Conservation (phyloP, 2,329 filamentous ascomycete species). For the Zymoseptoria pseudotritici region DNA sequence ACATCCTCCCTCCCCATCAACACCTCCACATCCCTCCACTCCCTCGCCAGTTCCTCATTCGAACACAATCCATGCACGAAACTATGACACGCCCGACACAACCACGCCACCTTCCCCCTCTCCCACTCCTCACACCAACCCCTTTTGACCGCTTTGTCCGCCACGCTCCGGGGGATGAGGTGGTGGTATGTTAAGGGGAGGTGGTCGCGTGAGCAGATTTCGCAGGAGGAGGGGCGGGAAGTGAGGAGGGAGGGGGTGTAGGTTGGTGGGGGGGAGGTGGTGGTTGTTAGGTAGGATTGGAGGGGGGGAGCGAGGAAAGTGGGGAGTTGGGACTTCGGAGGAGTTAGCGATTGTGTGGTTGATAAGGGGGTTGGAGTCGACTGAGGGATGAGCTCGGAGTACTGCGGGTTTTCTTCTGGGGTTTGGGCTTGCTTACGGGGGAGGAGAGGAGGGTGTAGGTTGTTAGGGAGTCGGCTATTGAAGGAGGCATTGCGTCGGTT, state of each 20-base stretch:
- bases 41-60: conserved; percentile 69
- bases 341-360: no score
- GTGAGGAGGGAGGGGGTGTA: conserved; percentile 38
- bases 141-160: conserved; percentile 67
- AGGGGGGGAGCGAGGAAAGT: conserved; percentile 58
- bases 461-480: conserved; percentile 58
- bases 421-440: conserved; percentile 8
- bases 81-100: conserved; percentile 75
- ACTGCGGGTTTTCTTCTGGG: no score
- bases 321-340: conserved; percentile 33
- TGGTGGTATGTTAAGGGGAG: conserved; percentile 77
- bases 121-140: conserved; percentile 72
- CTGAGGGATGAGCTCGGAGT: no score
- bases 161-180: conserved; percentile 70
- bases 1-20: conserved; percentile 66
- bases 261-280: conserved; percentile 56
- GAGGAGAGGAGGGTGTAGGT: conserved; percentile 58
- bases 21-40: conserved; percentile 65
- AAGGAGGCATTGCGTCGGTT: conserved; percentile 49
- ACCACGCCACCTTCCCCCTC: conserved; percentile 74
- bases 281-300: conserved; percentile 52
- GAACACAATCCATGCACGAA: conserved; percentile 69
- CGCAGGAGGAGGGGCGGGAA: conserved; percentile 55
- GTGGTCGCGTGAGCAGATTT: conserved; percentile 69
- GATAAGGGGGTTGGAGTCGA: no score